A percentile compares a stretch with the other conserved stretches of the same genome.
phyloP scores from a whole-genome alignment of 306 rosid species.

The Arachis hypogaea region DNA sequence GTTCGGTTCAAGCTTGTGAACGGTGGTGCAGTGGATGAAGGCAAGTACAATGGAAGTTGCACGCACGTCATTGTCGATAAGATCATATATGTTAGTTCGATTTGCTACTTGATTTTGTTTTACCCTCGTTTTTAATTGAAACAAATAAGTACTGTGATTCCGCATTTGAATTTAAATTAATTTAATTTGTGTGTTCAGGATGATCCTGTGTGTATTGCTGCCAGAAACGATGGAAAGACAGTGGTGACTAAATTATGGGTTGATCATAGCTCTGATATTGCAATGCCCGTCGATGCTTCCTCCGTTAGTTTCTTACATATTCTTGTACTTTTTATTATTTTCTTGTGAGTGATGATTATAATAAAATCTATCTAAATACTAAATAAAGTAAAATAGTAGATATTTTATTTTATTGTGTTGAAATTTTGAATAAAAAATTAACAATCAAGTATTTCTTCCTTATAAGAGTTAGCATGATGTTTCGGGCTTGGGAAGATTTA shows the following conservation, averaged over 20 bases:
- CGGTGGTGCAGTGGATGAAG: constrained; percentile 79
- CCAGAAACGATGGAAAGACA: constrained; percentile 70
- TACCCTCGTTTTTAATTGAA: neutral
- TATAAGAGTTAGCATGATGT: too few species aligned
- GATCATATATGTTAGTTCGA: constrained; percentile 54
- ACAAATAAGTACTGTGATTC: too few species aligned
- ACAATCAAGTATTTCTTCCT: too few species aligned
- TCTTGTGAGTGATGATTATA: too few species aligned
- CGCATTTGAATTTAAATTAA: neutral
- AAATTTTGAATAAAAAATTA: too few species aligned
- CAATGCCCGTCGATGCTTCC: constrained; percentile 59
- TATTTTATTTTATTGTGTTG: too few species aligned
- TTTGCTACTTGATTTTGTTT: neutral
- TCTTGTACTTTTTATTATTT: neutral
- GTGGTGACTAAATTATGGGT: constrained; percentile 89
- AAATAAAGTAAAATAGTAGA: too few species aligned
- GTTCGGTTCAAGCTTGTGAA: constrained; percentile 70
- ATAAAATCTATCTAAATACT: too few species aligned
- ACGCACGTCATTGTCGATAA: constrained; percentile 80
- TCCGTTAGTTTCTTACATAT: constrained; percentile 55
- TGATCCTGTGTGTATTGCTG: constrained; percentile 75
- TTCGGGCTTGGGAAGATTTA: too few species aligned
- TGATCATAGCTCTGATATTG: constrained; percentile 76
- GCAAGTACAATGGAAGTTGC: constrained; percentile 59
- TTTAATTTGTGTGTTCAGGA: constrained; percentile 52